Base-by-base conservation (phyloP, 768 basidiomycete species). In the Saitozyma sp. region DNA sequence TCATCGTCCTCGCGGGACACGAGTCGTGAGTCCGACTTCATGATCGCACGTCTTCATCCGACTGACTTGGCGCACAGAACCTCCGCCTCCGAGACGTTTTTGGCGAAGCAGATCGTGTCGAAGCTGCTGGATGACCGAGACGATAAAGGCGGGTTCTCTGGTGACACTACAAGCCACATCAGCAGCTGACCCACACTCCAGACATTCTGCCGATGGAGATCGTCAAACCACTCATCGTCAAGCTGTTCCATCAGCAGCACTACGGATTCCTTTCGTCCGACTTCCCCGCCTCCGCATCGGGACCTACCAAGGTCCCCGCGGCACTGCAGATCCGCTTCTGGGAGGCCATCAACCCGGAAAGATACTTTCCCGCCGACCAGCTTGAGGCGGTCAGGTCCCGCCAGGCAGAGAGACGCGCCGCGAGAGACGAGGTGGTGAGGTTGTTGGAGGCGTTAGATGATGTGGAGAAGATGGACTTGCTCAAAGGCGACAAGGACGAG, bases 361-460 rank as follows among this genome's bases (percentile, higher is more conserved):
- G 58, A 43, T 65, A 67, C 39, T 63, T 70, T 58, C 41, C 66
- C 4, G 43, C 52, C 9, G 65, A 67, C 5, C 67, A 66, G 41
- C 29, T 61, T 9, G 62, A 57, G 9, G 50, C 48, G 8, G 5
- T 70, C 8, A 7, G 46, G 17, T 13, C 43, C 0, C 58, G 75
- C 19, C 52, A 45, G 50, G 58, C 37, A 9, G 68, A 69, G 43
- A 13, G 72, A 43, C 56, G 59, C 14, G 7, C 17, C 10, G 70
- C 64, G 11, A 57, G 75, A 37, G 60, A 60, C 43, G 66, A 68
- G 40, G 74, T 67, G 39, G 11, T 67, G 56, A 54, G 42, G 52
- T 59, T 72, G 11, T 43, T 74, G 63, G 56, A 59, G n/a, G 63
- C 50, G 13, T 13, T 76, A 64, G 70, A 73, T 41, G 75, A 71